Percentiles rank a stretch among this genome's conserved stretches.
Evolutionary conservation across 345 rosid genomes (phyloP).

Genomic region (Hibiscus mutabilis): DNA sequence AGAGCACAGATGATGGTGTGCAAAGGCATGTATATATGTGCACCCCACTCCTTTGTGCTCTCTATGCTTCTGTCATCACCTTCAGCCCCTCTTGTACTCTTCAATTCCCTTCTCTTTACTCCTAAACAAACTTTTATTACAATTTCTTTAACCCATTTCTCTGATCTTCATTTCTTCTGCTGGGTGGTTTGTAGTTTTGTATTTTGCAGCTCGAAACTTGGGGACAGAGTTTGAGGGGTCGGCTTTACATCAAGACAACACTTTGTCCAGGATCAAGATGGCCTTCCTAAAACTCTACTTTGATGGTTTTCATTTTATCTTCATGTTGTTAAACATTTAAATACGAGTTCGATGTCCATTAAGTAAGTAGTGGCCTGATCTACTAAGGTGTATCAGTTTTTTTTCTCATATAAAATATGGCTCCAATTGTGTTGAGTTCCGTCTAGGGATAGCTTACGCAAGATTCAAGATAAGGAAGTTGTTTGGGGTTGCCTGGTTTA

Average conservation of each 20-base stretch:
- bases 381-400: no score
- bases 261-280: neutral
- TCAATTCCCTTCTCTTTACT: neutral
- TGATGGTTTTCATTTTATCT: neutral
- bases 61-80: slow-evolving; percentile 78
- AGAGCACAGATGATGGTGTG: slow-evolving; percentile 87
- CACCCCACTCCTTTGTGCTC: slow-evolving; percentile 83
- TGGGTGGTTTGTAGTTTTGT: neutral
- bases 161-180: no score
- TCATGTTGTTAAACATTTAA: neutral
- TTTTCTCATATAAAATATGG: no score
- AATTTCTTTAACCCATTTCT: neutral
- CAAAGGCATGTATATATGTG: slow-evolving; percentile 17
- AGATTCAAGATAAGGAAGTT: no score
- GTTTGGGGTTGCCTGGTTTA: no score
- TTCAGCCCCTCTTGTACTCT: neutral
- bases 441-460: no score
- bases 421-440: no score
- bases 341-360: neutral
- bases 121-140: neutral
- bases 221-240: no score
- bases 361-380: no score
- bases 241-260: neutral
- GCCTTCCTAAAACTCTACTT: neutral
- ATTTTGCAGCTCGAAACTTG: neutral